Evolutionary conservation across 768 basidiomycete genomes (phyloP).

Genomic region (Tephrocybe sp.): DNA sequence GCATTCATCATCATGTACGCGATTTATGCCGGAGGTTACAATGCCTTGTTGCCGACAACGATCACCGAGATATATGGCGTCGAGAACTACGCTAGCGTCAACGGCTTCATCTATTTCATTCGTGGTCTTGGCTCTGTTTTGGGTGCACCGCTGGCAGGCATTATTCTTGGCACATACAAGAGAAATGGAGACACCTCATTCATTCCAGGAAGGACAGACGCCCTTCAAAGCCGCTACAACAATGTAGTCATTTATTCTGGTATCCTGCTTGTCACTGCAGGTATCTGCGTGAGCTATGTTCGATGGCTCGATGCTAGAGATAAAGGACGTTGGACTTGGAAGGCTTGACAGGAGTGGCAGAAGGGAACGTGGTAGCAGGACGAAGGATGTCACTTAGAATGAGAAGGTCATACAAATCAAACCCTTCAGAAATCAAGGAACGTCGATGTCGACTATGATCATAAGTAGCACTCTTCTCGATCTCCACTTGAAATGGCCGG

Average conservation of each 20-base stretch:
- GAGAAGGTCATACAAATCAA: too few relatives aligned
- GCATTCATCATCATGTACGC: constrained; percentile 42
- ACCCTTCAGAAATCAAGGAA: too few relatives aligned
- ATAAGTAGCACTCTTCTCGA: constrained; percentile 22
- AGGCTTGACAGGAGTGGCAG: constrained; percentile 35
- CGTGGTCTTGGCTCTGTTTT: constrained; percentile 40
- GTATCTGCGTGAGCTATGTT: constrained; percentile 39
- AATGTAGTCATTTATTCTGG: constrained; percentile 39
- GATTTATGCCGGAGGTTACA: constrained; percentile 44
- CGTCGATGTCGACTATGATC: constrained; percentile 1
- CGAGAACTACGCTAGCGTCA: constrained; percentile 42
- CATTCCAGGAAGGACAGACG: background rate
- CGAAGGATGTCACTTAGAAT: too few relatives aligned
- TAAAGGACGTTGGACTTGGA: constrained; percentile 40
- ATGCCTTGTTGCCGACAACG: constrained; percentile 42
- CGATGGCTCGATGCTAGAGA: constrained; percentile 41
- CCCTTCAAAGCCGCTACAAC: constrained; percentile 32
- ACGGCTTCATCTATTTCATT: constrained; percentile 40
- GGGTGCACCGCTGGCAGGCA: constrained; percentile 42
- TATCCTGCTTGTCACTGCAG: constrained; percentile 32
- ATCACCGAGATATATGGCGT: constrained; percentile 43
- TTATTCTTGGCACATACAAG: constrained; percentile 34
- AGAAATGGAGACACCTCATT: constrained; percentile 16
- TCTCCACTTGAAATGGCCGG: constrained; percentile 18
- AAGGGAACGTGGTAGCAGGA: too few relatives aligned